Percentiles rank a stretch among this genome's conserved stretches.
Evolutionary conservation across 2,329 filamentous ascomycete species (phyloP).

Genomic region (Teratosphaeria epicoccoides): DNA sequence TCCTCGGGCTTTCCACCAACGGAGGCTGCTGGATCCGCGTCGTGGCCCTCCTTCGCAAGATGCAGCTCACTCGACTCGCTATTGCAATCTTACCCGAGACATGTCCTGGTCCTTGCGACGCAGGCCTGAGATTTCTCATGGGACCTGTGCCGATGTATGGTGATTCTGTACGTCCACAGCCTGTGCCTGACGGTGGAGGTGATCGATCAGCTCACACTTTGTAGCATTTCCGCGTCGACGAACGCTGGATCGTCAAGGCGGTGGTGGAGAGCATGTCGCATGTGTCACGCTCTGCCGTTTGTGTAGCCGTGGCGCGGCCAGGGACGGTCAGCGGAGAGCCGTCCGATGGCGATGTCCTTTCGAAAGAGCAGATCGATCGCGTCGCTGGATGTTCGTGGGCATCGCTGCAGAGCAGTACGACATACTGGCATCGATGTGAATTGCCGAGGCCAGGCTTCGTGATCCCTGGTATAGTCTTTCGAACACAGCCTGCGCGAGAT

Average conservation of each 20-base stretch:
- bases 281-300: not conserved
- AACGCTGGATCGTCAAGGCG: not conserved
- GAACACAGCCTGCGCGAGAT: not conserved
- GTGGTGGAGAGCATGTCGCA: not conserved
- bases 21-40: slow-evolving; percentile 2
- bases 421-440: not conserved
- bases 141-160: not conserved
- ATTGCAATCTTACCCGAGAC: not conserved
- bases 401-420: not conserved
- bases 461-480: not conserved
- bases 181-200: not conserved
- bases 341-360: not conserved
- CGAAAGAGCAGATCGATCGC: not conserved
- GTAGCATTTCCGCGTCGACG: not conserved
- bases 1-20: slow-evolving; percentile 1
- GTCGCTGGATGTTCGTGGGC: not conserved
- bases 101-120: not conserved
- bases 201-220: not conserved
- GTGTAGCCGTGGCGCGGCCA: not conserved
- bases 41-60: not conserved
- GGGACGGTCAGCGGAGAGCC: too few relatives aligned
- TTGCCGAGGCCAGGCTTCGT: not conserved
- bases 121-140: not conserved
- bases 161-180: not conserved
- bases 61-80: slow-evolving; percentile 2